Evolutionary conservation across 208 protist genomes (phyloP).

Genomic region (Leishmania tropica): DNA sequence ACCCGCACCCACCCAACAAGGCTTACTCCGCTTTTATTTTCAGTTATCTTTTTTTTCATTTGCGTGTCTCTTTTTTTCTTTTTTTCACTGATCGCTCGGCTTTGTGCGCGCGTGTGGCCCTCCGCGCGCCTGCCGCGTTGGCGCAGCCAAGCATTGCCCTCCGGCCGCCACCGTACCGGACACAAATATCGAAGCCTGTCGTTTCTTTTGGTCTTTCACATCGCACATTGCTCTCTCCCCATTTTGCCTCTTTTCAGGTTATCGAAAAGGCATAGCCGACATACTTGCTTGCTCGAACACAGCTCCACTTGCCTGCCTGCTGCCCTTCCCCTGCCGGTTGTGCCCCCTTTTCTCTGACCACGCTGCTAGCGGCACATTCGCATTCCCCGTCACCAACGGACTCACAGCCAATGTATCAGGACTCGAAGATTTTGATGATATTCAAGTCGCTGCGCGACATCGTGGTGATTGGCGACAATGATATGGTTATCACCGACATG

Average conservation of each 20-base stretch:
- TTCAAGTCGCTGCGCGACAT: slow-evolving; percentile 90
- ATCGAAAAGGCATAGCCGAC: background rate
- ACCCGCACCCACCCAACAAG: background rate
- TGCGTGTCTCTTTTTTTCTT: background rate
- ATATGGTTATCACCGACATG: slow-evolving; percentile 91
- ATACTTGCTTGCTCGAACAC: background rate
- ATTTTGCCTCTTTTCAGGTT: background rate
- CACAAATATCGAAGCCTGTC: background rate
- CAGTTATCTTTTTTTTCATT: background rate
- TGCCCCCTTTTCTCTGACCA: background rate
- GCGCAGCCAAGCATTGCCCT: background rate
- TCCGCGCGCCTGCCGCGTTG: background rate
- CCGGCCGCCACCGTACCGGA: background rate
- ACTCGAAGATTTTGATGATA: slow-evolving; percentile 84
- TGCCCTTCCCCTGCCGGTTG: background rate
- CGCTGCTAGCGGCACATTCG: background rate
- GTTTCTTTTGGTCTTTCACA: background rate
- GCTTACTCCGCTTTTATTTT: background rate
- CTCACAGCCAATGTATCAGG: slow-evolving; percentile 59
- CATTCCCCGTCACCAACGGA: background rate
- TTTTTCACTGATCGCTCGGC: background rate
- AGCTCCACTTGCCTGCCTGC: background rate
- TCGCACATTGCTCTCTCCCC: background rate
- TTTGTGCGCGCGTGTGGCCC: background rate
- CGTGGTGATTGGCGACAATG: slow-evolving; percentile 89